Base-by-base conservation (phyloP, 148 eudicot species). In the Vaccinium vitisidaea region DNA sequence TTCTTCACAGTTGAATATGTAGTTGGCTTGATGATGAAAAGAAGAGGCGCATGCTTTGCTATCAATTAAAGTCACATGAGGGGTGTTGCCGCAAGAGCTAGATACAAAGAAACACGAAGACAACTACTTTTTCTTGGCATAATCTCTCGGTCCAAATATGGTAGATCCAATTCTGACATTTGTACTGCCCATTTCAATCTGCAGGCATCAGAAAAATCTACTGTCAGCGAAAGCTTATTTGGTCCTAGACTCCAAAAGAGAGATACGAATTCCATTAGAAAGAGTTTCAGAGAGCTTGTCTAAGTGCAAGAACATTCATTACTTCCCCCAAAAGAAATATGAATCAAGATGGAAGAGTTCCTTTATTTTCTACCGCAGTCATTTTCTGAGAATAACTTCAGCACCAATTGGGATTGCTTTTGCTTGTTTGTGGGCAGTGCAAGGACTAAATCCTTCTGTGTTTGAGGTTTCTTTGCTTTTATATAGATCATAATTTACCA, bases 181-280 rank as follows among this genome's bases (percentile, higher is more conserved):
- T 5, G 98, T 94, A 81, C 99, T 95, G 67, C 98, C 98, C 98
- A 94, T 84, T 87, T 94, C 98, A 82, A 97, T 93, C 99, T 97
- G 96, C 89, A 93, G 55, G 80, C 54, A 80, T 49, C 79, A 69
- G 19, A 53, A 58, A 76, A 49, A 61, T 25, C 55, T 80, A 21
- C 48, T 55, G 52, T 63, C 30, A 61, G 43, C 2, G 14, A 25
- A 52, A 30, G 70, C 2, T 19, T 76, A 5, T 8, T 69, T 82
- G 4, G 36, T 63, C 23, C 14, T 23, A 8, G 58, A 48, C 14
- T 63, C 12, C 74, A 46, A 9, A 39, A 61, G 11, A 27, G 52
- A n/a, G n/a, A 63, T 48, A 15, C 50, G 8, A 65, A 67, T 49
- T 15, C 4, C 5, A 13, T 36, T 11, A 11, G 39, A 67, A 27